phyloP scores from a whole-genome alignment of 2,329 filamentous ascomycete genomes.

The Corniculantispora saksenae region DNA sequence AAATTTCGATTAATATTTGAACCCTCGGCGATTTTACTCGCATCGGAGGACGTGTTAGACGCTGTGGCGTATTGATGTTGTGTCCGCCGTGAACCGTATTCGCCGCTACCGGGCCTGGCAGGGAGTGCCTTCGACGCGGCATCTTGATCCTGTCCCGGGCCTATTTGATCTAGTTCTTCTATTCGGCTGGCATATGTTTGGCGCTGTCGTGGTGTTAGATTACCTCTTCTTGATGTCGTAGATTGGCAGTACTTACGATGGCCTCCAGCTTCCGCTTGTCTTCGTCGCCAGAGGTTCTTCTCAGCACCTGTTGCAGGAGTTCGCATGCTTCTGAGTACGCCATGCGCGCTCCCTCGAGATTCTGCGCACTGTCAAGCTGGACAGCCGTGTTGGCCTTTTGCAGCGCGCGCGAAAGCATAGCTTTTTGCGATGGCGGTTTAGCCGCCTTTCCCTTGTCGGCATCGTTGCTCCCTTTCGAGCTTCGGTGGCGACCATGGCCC shows the following conservation, averaged over 20 bases:
- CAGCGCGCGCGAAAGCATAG: constrained; percentile 92
- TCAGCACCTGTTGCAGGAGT: constrained; percentile 83
- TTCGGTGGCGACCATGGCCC: constrained; percentile 35
- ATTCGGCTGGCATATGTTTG: constrained; percentile 90
- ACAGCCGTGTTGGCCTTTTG: constrained; percentile 96
- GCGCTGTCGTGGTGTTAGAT: constrained; percentile 53
- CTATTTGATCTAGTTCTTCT: constrained; percentile 76
- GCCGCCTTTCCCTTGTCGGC: constrained; percentile 27
- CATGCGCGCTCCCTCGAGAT: constrained; percentile 86
- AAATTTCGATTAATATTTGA: not conserved
- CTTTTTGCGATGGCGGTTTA: constrained; percentile 78
- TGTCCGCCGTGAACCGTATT: constrained; percentile 25
- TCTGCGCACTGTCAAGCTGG: constrained; percentile 91
- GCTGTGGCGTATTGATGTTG: constrained; percentile 19
- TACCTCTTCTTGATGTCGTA: not conserved
- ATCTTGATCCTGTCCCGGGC: constrained; percentile 48
- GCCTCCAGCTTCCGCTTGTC: constrained; percentile 89
- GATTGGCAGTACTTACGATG: constrained; percentile 66
- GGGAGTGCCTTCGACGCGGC: constrained; percentile 75
- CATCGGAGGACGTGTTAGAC: not conserved
- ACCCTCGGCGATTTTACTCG: not conserved
- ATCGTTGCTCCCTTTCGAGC: constrained; percentile 36
- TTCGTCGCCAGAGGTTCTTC: constrained; percentile 79
- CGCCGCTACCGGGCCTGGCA: constrained; percentile 60
- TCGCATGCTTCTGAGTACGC: constrained; percentile 91